phyloP scores from a whole-genome alignment of 1,139 yeast species.

The Pneumocystis murina region DNA sequence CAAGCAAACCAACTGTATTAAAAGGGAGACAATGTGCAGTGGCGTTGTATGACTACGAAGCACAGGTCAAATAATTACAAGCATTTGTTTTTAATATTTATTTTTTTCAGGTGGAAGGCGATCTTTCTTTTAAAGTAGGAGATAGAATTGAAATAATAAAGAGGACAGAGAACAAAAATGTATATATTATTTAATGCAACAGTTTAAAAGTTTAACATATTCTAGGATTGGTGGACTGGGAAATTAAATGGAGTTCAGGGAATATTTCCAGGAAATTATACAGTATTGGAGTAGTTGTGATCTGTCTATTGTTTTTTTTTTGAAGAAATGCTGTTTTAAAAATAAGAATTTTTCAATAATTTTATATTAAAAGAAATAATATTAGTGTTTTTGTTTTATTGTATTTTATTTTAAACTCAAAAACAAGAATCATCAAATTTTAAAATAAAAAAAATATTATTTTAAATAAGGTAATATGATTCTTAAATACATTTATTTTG shows the following conservation, averaged over 20 bases:
- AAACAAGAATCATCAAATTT: too few species aligned
- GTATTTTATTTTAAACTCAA: too few species aligned
- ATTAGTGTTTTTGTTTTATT: not conserved
- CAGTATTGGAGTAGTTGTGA: slow-evolving; percentile 33
- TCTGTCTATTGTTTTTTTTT: not conserved
- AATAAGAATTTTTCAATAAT: not conserved
- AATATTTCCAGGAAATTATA: slow-evolving; percentile 91
- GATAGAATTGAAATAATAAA: slow-evolving; percentile 70
- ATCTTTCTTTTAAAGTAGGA: slow-evolving; percentile 74
- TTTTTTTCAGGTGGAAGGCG: slow-evolving; percentile 68
- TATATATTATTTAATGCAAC: not conserved
- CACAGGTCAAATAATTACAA: slow-evolving; percentile 31
- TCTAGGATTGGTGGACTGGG: slow-evolving; percentile 90
- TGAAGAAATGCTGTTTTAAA: not conserved
- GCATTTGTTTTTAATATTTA: not conserved
- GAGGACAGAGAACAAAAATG: slow-evolving; percentile 68
- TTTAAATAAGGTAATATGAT: too few species aligned
- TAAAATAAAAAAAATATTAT: too few species aligned
- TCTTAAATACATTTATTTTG: too few species aligned
- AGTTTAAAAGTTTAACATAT: not conserved
- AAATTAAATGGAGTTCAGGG: slow-evolving; percentile 70
- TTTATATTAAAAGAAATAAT: not conserved
- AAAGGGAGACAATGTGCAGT: slow-evolving; percentile 44
- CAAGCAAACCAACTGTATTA: slow-evolving; percentile 27
- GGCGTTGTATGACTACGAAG: slow-evolving; percentile 61